phyloP scores from a whole-genome alignment of 495 filamentous ascomycete genomes.

The Acidomyces sp. region DNA sequence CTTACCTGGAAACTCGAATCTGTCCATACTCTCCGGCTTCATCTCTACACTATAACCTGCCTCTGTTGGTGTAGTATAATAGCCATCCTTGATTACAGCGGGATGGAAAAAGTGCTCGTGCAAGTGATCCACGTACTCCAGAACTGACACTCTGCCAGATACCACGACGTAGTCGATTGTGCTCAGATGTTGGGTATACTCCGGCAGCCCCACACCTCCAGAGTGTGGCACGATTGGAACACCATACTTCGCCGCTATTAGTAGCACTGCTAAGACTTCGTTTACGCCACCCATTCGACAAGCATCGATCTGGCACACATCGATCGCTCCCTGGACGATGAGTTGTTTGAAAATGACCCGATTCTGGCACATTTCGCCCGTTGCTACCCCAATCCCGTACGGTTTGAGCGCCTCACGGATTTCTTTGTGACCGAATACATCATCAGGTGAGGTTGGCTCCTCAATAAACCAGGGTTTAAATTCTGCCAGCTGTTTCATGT shows the following conservation, averaged over 20 bases:
- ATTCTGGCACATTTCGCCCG: slow-evolving; percentile 96
- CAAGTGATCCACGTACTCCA: slow-evolving; percentile 88
- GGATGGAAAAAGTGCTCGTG: slow-evolving; percentile 90
- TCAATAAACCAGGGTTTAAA: slow-evolving; percentile 97
- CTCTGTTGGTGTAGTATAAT: slow-evolving; percentile 71
- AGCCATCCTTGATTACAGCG: slow-evolving; percentile 65
- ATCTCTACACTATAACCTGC: slow-evolving; percentile 88
- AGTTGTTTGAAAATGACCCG: slow-evolving; percentile 90
- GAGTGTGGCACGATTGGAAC: slow-evolving; percentile 81
- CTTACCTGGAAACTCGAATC: slow-evolving; percentile 60
- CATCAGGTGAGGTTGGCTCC: slow-evolving; percentile 89
- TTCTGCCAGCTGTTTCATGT: slow-evolving; percentile 69
- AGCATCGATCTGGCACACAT: slow-evolving; percentile 82
- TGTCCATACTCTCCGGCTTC: slow-evolving; percentile 75
- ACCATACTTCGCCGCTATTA: slow-evolving; percentile 75
- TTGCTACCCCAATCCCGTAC: slow-evolving; percentile 71
- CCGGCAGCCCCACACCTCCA: slow-evolving; percentile 80
- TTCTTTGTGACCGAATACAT: slow-evolving; percentile 77
- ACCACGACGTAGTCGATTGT: slow-evolving; percentile 92
- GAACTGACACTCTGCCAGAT: slow-evolving; percentile 60
- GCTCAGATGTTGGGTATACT: slow-evolving; percentile 87
- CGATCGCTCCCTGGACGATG: slow-evolving; percentile 62
- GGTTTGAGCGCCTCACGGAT: slow-evolving; percentile 66
- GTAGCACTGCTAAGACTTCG: slow-evolving; percentile 79
- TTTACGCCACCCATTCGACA: slow-evolving; percentile 87